Evolutionary conservation across 83 land plant species (phyloP).

Genomic region (Diphasiastrum complanatum): DNA sequence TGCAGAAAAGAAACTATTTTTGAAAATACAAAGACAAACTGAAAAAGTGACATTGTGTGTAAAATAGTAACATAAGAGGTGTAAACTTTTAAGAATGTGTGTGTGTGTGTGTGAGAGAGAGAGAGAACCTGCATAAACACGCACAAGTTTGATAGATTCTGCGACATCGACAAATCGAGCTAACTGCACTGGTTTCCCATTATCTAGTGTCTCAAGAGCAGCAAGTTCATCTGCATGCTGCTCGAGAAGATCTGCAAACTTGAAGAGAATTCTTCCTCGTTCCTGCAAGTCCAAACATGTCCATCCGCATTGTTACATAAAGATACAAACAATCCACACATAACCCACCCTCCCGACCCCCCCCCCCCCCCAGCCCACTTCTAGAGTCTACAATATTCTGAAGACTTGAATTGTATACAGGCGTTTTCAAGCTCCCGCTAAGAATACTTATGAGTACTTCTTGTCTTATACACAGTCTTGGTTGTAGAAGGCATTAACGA

Average conservation of each 20-base stretch:
- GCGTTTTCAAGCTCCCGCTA: too few species aligned
- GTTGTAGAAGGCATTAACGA: too few species aligned
- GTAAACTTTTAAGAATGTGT: background rate
- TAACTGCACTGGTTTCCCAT: slow-evolving; percentile 47
- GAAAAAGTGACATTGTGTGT: background rate
- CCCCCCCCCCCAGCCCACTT: too few species aligned
- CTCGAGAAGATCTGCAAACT: slow-evolving; percentile 59
- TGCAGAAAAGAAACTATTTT: too few species aligned
- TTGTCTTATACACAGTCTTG: too few species aligned
- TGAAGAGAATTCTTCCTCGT: slow-evolving; percentile 48
- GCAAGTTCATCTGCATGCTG: slow-evolving; percentile 59
- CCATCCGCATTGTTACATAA: too few species aligned
- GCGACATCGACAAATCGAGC: slow-evolving; percentile 43
- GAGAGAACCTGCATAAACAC: slow-evolving; percentile 19
- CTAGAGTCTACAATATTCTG: too few species aligned
- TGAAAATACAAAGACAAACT: background rate
- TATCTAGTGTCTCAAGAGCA: slow-evolving; percentile 52
- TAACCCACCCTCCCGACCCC: too few species aligned
- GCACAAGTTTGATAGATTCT: slow-evolving; percentile 11
- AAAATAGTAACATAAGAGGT: background rate
- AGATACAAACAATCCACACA: too few species aligned
- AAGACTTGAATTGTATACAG: too few species aligned
- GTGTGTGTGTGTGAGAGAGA: background rate
- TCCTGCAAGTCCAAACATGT: slow-evolving; percentile 23
- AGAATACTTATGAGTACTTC: too few species aligned